phyloP scores from a whole-genome alignment of 2,329 filamentous ascomycete species.

The Bipolaris zeicola region DNA sequence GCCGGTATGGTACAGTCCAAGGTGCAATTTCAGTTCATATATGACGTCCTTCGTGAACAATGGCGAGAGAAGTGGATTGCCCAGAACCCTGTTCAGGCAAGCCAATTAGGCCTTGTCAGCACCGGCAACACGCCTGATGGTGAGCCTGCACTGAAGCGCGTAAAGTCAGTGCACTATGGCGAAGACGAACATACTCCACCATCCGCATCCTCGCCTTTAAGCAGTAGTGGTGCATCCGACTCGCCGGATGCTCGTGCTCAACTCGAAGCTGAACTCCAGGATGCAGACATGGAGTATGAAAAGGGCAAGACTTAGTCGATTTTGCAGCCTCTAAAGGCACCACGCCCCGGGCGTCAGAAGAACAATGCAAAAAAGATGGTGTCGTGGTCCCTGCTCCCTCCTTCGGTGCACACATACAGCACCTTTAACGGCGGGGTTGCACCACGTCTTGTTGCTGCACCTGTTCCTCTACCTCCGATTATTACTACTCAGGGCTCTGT shows the following conservation, averaged over 20 bases:
- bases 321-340: slow-evolving; percentile 3
- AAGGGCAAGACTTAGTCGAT: slow-evolving; percentile 33
- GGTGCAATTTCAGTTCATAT: slow-evolving; percentile 83
- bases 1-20: slow-evolving; percentile 96
- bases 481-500: not conserved
- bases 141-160: slow-evolving; percentile 37
- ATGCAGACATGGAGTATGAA: slow-evolving; percentile 35
- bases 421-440: slow-evolving; percentile 4
- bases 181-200: slow-evolving; percentile 4
- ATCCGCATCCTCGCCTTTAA: slow-evolving; percentile 5
- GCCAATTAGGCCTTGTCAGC: slow-evolving; percentile 26
- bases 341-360: not conserved
- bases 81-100: slow-evolving; percentile 37
- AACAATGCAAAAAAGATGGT: not conserved
- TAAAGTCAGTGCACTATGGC: slow-evolving; percentile 29
- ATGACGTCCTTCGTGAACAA: slow-evolving; percentile 78
- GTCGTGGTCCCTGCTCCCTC: not conserved
- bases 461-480: not conserved
- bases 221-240: slow-evolving; percentile 7
- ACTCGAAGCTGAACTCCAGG: slow-evolving; percentile 43
- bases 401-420: slow-evolving; percentile 3
- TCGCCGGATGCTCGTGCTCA: slow-evolving; percentile 31
- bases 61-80: slow-evolving; percentile 64
- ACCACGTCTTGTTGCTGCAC: not conserved
- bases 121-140: slow-evolving; percentile 8